These are phyloP conservation scores for Linnemannia exigua DNA, from an alignment of 192 early-diverging fungal genomes.

Conservation along the genomic window DNA sequence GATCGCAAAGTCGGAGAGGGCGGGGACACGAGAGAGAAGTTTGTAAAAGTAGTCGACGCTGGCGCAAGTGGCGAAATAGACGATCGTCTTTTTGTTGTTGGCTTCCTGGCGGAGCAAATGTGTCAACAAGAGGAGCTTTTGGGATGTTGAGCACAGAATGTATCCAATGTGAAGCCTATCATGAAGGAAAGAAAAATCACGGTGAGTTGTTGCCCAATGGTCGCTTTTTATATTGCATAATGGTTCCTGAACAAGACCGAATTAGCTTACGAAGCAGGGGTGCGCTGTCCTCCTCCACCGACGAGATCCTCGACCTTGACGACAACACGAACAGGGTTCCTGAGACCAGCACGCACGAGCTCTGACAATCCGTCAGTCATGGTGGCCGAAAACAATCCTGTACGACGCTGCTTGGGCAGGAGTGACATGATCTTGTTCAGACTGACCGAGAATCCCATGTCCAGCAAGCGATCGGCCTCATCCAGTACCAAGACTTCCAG, in stretches of 20 bases:
- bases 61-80: constrained; percentile 97
- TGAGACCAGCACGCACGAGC: constrained; percentile 87
- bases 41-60: constrained; percentile 96
- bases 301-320: constrained; percentile 87
- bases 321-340: constrained; percentile 91
- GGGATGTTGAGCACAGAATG: constrained; percentile 81
- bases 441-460: constrained; percentile 92
- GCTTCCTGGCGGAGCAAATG: constrained; percentile 70
- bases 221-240: constrained; percentile 10
- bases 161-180: constrained; percentile 77
- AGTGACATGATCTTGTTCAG: constrained; percentile 83
- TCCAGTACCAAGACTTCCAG: constrained; percentile 93
- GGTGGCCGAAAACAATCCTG: constrained; percentile 96
- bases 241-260: background rate
- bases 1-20: constrained; percentile 68
- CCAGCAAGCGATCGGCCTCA: constrained; percentile 94
- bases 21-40: constrained; percentile 58
- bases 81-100: constrained; percentile 85
- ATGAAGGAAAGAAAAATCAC: constrained; percentile 15
- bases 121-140: constrained; percentile 84
- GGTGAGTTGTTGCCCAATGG: background rate
- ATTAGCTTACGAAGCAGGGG: constrained; percentile 73
- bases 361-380: constrained; percentile 92
- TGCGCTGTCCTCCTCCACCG: constrained; percentile 67
- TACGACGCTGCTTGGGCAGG: constrained; percentile 95